phyloP scores from a whole-genome alignment of 73 alveolate species.

The Paramecium octaurelia region DNA sequence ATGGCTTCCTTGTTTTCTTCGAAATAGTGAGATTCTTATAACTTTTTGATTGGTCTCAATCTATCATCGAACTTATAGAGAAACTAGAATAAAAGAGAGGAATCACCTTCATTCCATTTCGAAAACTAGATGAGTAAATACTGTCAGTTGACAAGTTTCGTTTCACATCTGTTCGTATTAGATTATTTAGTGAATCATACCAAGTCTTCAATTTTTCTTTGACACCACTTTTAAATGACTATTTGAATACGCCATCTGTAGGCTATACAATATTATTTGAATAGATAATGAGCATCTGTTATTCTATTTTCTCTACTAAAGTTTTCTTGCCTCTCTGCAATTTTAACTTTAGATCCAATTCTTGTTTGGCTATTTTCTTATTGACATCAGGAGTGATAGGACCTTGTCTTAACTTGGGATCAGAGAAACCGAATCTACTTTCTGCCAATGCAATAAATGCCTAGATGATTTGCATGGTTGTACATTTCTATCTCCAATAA shows the following conservation, averaged over 20 bases:
- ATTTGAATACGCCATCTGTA: constrained; percentile 17
- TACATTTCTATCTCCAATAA: constrained; percentile 41
- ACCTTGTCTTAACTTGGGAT: constrained; percentile 33
- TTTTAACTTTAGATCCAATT: neutral
- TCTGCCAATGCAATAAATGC: constrained; percentile 29
- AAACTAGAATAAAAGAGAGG: neutral
- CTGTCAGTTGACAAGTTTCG: neutral
- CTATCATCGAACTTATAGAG: neutral
- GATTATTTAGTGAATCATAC: neutral
- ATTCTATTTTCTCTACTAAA: neutral
- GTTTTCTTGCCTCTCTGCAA: neutral
- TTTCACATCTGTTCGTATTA: neutral
- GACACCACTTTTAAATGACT: neutral
- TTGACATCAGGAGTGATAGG: constrained; percentile 44
- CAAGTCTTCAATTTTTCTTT: neutral
- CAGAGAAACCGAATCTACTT: neutral
- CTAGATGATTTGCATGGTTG: neutral
- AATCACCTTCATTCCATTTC: constrained; percentile 44
- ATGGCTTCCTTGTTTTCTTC: neutral
- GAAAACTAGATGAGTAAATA: neutral
- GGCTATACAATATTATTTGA: neutral
- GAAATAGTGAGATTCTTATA: neutral
- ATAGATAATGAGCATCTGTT: neutral
- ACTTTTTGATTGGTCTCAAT: constrained; percentile 2
- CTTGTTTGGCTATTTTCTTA: constrained; percentile 34